phyloP scores from a whole-genome alignment of 2,329 filamentous ascomycete species.

The Curvularia eragrostidis region DNA sequence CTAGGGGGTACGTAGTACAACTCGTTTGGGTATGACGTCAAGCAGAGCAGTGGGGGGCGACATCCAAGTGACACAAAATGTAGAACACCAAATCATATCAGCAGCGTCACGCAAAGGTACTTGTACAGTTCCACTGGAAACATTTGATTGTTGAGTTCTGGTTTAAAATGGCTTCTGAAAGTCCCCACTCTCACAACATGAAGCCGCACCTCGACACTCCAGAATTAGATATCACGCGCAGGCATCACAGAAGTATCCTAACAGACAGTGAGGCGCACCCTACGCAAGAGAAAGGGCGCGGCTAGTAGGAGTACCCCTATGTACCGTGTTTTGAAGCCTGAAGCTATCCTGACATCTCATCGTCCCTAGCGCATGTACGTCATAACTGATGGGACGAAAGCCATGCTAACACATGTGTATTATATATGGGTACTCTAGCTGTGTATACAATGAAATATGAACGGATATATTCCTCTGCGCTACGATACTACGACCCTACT shows the following conservation, averaged over 20 bases:
- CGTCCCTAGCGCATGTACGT: not conserved
- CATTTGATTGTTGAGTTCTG: too few species aligned
- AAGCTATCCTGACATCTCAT: not conserved
- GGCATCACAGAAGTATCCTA: not conserved
- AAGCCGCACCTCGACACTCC: not conserved
- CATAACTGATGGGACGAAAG: not conserved
- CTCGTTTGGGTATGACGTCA: conserved; percentile 30
- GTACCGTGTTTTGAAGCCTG: not conserved
- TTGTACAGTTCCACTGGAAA: not conserved
- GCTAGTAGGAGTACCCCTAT: too few species aligned
- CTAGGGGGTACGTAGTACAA: conserved; percentile 5
- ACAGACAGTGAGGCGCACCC: not conserved
- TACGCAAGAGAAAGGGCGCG: not conserved
- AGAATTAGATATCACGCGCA: not conserved
- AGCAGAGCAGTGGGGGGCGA: conserved; percentile 21
- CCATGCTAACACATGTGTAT: not conserved
- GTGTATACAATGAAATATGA: not conserved
- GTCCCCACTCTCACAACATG: not conserved
- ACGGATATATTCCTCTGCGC: not conserved
- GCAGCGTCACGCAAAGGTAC: not conserved
- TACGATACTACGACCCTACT: conserved; percentile 20
- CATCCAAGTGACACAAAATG: too few species aligned
- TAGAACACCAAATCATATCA: not conserved
- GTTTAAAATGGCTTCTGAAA: not conserved
- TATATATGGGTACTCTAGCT: not conserved